These are phyloP conservation scores for Acacia concinna DNA, from an alignment of 331 rosid species.

Conservation along the genomic window DNA sequence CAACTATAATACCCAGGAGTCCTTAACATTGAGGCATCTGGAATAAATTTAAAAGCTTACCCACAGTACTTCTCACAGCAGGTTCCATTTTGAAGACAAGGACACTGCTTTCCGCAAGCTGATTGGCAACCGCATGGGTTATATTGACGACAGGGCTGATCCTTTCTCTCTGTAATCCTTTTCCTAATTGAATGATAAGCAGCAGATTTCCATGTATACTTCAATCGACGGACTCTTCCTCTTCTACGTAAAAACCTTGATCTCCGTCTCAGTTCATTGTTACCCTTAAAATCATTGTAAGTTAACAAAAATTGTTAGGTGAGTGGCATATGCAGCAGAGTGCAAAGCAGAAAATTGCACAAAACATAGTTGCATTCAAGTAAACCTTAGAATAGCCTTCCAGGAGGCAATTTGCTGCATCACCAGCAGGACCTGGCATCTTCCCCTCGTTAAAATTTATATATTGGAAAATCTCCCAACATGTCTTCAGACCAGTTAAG, in stretches of 20 bases:
- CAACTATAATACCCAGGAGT: conserved; percentile 19
- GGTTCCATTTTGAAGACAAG: conserved; percentile 58
- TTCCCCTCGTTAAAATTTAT: conserved; percentile 82
- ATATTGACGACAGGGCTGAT: conserved; percentile 55
- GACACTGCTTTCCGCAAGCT: conserved; percentile 73
- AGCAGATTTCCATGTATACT: conserved; percentile 73
- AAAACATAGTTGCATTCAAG: conserved; percentile 36
- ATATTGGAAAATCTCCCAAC: conserved; percentile 93
- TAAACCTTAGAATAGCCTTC: conserved; percentile 94
- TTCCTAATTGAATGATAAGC: conserved; percentile 70
- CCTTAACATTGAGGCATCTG: background rate
- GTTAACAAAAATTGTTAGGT: conserved; percentile 31
- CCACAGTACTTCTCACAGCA: conserved; percentile 95
- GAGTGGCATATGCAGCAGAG: conserved; percentile 24
- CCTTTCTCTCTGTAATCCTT: conserved; percentile 56
- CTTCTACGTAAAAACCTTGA: conserved; percentile 52
- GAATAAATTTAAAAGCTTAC: conserved; percentile 47
- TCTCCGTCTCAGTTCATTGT: conserved; percentile 81
- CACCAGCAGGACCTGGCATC: conserved; percentile 73
- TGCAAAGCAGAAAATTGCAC: background rate
- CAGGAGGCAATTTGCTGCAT: conserved; percentile 70
- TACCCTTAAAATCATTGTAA: conserved; percentile 66
- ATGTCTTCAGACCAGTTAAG: conserved; percentile 81
- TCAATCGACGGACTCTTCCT: conserved; percentile 65
- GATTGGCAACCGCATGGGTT: conserved; percentile 76